Base-by-base conservation (phyloP, 2,329 filamentous ascomycete genomes). In the Didymellaceae sp. region DNA sequence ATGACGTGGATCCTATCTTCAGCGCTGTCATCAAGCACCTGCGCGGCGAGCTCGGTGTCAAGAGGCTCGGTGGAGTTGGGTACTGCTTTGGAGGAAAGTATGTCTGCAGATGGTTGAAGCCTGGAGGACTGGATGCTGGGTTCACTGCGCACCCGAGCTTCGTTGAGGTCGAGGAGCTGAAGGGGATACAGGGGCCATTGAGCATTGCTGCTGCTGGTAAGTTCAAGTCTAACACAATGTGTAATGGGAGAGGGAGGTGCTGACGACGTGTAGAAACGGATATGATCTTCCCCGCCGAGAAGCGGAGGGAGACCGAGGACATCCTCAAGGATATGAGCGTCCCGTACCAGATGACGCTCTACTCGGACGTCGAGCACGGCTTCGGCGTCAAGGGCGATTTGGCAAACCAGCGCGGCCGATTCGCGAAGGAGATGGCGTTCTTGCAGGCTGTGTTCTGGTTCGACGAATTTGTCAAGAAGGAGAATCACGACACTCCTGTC, bases 371-470 rank as follows among this genome's bases (percentile, higher is more conserved):
- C 22, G 73, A 75, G 46, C 90, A 95, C 71, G 90, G 90, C 0
- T 96, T 94, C 64, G 80, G 86, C 7, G 86, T 91, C 2, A 83
- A 89, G 46, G 80, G 79, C 21, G 88, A 94, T 67, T 52, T 81
- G 24, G 80, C 65, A 54, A 80, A 85, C 56, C 80, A 80, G 69
- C 57, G 77, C 35, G 72, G 82, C 65, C 85, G 82, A 70, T 93
- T 82, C 63, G 86, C 88, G 28, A 92, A 90, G 81, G 89, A 95
- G 75, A 84, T 88, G 74, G 90, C 90, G 5, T 94, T 94, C 69
- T 65, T 80, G 57, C 90, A 94, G 78, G 89, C 89, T 26, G 79
- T 91, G 42, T 71, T 78, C 43, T 95, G 90, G 90, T 91, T 95
- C 61, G 81, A 89, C 59, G 78, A 86, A 71, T 78, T 82, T 69